phyloP scores from a whole-genome alignment of 2,329 filamentous ascomycete species.

The Graphiopsis chlorocephala region DNA sequence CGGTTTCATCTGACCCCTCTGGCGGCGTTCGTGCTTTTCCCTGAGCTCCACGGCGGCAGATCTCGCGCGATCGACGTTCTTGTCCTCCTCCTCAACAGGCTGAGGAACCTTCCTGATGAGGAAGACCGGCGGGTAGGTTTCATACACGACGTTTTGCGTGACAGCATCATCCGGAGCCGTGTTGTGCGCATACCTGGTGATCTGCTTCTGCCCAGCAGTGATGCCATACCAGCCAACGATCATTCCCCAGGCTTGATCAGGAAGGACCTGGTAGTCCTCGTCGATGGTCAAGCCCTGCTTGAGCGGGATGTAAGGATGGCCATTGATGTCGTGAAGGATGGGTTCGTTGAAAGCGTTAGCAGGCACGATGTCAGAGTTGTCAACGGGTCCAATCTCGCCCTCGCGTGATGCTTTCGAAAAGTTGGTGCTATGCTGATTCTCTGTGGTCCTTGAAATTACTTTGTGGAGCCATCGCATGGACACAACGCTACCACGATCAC shows the following conservation, averaged over 20 bases:
- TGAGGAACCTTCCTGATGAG: conserved; percentile 76
- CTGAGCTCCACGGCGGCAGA: conserved; percentile 14
- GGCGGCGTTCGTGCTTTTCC: conserved; percentile 19
- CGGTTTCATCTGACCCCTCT: conserved; percentile 25
- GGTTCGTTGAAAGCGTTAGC: conserved; percentile 29
- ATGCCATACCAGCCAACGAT: conserved; percentile 81
- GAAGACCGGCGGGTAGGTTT: conserved; percentile 81
- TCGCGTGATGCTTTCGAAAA: conserved; percentile 59
- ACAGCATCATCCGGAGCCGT: conserved; percentile 59
- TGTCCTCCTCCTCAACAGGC: conserved; percentile 21
- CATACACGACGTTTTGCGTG: conserved; percentile 69
- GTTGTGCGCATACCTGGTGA: conserved; percentile 75
- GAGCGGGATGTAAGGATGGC: conserved; percentile 63
- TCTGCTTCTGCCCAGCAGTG: conserved; percentile 65
- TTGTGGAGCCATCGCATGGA: conserved; percentile 75
- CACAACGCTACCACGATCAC: conserved; percentile 73
- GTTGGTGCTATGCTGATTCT: conserved; percentile 55
- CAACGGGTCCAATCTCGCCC: conserved; percentile 72
- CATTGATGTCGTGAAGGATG: conserved; percentile 24
- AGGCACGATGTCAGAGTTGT: conserved; percentile 76
- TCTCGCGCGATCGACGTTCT: conserved; percentile 2
- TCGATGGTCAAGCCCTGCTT: conserved; percentile 61
- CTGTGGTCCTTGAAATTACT: conserved; percentile 64
- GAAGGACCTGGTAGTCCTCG: conserved; percentile 75
- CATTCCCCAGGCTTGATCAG: conserved; percentile 76